Conservation (phyloP, 306 rosid species). For the Dalbergia oliveri region DNA sequence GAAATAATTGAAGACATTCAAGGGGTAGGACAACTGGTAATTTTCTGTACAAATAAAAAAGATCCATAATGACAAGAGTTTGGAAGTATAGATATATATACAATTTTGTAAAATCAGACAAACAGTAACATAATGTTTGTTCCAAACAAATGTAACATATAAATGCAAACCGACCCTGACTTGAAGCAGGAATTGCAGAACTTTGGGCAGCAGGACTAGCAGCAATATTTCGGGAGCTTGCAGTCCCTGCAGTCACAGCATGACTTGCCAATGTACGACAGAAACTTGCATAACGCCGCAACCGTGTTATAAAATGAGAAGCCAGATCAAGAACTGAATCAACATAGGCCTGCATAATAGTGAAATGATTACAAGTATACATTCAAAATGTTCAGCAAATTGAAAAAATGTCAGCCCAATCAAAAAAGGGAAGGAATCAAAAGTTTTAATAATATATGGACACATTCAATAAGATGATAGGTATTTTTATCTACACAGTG, state of each 20-base stretch:
- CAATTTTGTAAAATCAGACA: conserved; percentile 23
- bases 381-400: conserved; percentile 26
- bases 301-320: conserved; percentile 94
- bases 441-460: conserved; percentile 8
- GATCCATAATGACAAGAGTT: conserved; percentile 13
- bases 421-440: background rate
- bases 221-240: conserved; percentile 86
- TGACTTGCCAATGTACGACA: conserved; percentile 96
- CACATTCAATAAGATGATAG: conserved; percentile 5
- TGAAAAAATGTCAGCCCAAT: conserved; percentile 21
- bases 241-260: conserved; percentile 87
- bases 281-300: conserved; percentile 92
- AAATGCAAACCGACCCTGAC: conserved; percentile 70
- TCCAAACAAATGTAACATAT: background rate
- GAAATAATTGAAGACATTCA: conserved; percentile 32
- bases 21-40: conserved; percentile 15
- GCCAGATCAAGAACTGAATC: conserved; percentile 99
- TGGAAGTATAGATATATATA: conserved; percentile 16
- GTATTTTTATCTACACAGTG: conserved; percentile 11
- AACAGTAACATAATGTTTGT: background rate
- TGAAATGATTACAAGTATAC: conserved; percentile 36
- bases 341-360: conserved; percentile 82
- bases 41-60: conserved; percentile 18
- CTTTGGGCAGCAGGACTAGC: conserved; percentile 88
- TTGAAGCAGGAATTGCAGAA: conserved; percentile 78